Conservation (phyloP, 2,329 filamentous ascomycete species). For the Fusarium palustre region DNA sequence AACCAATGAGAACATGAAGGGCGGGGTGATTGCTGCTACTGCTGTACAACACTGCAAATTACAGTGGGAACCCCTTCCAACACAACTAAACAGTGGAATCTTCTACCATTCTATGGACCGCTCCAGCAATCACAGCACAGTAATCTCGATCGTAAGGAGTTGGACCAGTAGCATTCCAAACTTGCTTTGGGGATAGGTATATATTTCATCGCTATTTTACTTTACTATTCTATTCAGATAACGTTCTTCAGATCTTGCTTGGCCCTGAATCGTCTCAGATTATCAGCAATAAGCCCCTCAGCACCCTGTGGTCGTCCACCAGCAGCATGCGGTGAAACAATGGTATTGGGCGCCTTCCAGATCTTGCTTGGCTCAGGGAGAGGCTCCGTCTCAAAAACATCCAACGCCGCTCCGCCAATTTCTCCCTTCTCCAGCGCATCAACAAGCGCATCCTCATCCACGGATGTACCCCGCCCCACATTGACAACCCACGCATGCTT, state of each 20-base stretch:
- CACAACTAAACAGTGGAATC: not conserved
- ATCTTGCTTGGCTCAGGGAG: constrained; percentile 58
- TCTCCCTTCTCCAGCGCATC: constrained; percentile 57
- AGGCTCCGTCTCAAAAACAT: constrained; percentile 62
- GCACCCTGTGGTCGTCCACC: constrained; percentile 70
- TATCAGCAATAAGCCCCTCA: constrained; percentile 70
- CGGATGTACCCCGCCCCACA: constrained; percentile 61
- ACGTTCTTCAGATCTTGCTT: constrained; percentile 70
- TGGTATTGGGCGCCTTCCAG: constrained; percentile 64
- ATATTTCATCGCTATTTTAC: constrained; percentile 1
- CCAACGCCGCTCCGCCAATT: constrained; percentile 62
- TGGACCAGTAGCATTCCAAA: too few species aligned
- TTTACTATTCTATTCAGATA: constrained; percentile 27
- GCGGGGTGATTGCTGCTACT: not conserved
- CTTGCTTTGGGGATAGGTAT: too few species aligned
- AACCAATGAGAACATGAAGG: not conserved
- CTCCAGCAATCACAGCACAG: too few species aligned
- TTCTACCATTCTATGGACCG: too few species aligned
- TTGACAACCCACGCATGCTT: constrained; percentile 69
- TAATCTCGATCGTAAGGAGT: too few species aligned
- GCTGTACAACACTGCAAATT: not conserved
- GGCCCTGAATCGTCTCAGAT: constrained; percentile 69
- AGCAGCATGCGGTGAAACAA: constrained; percentile 69
- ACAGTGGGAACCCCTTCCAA: not conserved
- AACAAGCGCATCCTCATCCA: constrained; percentile 63